Evolutionary conservation across 805 yeast species (phyloP), one percentile per base, ranked within the genome.

Genomic region (Starmera caribaea): DNA sequence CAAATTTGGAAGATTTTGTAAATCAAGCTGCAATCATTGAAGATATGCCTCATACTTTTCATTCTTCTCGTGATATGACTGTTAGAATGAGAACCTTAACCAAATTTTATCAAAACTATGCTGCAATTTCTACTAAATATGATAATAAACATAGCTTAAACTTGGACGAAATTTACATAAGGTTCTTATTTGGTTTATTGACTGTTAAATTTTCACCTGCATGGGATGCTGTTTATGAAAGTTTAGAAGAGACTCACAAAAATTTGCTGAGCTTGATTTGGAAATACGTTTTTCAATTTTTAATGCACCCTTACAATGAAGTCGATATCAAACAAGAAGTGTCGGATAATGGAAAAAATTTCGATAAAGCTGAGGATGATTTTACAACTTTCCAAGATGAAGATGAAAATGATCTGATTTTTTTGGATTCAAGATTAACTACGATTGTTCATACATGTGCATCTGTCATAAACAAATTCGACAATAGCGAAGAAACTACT

Each of bases 161-260:
- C 7, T 21, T 21, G 7, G 24, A 21, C 7, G 33, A 43, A n/a
- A 50, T 69, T 13, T 66, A 74, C 28, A 63, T 73, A 31, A 67
- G 65, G 16, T 76, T 69, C 49, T 40, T 77, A 31, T 71, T 82
- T 47, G 97, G 97, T 29, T 68, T 83, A 43, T 60, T 89, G 34
- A 68, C 86, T 4, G 78, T 79, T 29, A 73, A 75, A 42, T 87
- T 90, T 49, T 82, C 86, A 41, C 97, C 97, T 1, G 70, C 82
- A 12, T 88, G 96, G 95, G 71, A 74, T 15, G 87, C 82, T 5
- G 82, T 83, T 2, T 62, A 69, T 39, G 90, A 81, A 44, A 69
- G 73, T 4, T 52, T 85, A 5, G 74, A 79, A 1, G 51, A 58
- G 4, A 57, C 81, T 9, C 58, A 66, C 12, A 62, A 55, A 14